phyloP scores from a whole-genome alignment of 2,329 filamentous ascomycete species.

The Biscogniauxia mediterranea region DNA sequence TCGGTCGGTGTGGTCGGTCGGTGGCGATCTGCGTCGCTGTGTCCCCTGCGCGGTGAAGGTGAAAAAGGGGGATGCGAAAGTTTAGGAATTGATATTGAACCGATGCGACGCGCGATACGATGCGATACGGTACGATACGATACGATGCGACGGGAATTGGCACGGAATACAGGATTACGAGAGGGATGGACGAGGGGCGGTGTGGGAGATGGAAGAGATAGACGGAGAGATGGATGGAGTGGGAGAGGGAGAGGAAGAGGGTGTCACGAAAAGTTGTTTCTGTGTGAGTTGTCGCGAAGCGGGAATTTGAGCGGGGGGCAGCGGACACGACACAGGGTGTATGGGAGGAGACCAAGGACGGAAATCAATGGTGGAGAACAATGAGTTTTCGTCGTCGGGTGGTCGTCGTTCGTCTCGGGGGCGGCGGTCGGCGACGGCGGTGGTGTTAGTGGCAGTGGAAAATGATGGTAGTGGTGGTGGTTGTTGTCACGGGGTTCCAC shows the following conservation, averaged over 20 bases:
- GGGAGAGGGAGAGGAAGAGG: background rate
- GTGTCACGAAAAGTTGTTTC: background rate
- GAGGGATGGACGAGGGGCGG: background rate
- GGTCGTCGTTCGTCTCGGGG: background rate
- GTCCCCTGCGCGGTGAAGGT: background rate
- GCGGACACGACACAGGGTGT: background rate
- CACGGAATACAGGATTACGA: background rate
- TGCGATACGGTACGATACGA: constrained; percentile 2
- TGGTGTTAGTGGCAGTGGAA: background rate
- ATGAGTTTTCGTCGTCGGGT: background rate
- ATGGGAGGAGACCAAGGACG: background rate
- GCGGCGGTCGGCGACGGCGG: background rate
- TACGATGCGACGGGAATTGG: background rate
- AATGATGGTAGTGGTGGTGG: constrained; percentile 3
- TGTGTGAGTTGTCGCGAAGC: background rate
- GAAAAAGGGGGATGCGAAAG: background rate
- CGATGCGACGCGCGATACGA: background rate
- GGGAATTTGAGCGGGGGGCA: background rate
- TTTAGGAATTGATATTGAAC: background rate
- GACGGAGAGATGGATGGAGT: constrained; percentile 3
- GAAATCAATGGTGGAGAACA: background rate
- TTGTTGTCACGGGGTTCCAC: constrained; percentile 12
- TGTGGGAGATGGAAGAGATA: constrained; percentile 1
- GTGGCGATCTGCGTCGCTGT: background rate
- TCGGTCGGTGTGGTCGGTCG: constrained; percentile 8